Conservation (phyloP, 768 basidiomycete species). For the Amanita inopinata region DNA sequence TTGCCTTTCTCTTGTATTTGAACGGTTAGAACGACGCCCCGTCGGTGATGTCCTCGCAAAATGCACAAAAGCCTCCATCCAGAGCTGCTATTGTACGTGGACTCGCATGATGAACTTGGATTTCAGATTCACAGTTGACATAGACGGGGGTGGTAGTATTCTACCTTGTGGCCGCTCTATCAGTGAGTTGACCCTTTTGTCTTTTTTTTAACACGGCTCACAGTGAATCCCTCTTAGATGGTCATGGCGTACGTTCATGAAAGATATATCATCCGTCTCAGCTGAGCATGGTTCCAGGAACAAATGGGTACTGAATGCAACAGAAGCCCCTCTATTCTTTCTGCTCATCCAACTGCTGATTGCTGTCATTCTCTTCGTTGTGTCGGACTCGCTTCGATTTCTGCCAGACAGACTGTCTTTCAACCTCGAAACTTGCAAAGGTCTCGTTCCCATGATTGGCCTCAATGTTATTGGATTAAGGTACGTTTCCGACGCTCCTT, state of each 20-base stretch:
- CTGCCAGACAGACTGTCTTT: constrained; percentile 60
- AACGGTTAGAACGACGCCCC: background rate
- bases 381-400: constrained; percentile 51
- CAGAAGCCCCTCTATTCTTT: constrained; percentile 77
- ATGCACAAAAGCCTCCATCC: constrained; percentile 16
- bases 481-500: constrained; percentile 26
- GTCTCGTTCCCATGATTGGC: constrained; percentile 63
- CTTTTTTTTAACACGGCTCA: background rate
- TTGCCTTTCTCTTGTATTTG: too few species aligned
- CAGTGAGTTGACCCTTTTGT: constrained; percentile 48
- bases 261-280: background rate
- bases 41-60: constrained; percentile 20
- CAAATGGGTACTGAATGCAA: constrained; percentile 83
- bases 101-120: constrained; percentile 22
- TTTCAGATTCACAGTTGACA: background rate
- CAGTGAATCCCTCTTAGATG: constrained; percentile 43
- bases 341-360: constrained; percentile 73
- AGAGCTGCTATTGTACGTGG: constrained; percentile 1
- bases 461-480: constrained; percentile 80
- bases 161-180: constrained; percentile 82
- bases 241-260: constrained; percentile 64
- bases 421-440: constrained; percentile 56
- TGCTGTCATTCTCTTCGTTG: constrained; percentile 65
- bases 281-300: constrained; percentile 38
- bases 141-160: constrained; percentile 73